Conservation (phyloP, 257 asterid genomes). For the Solanum microdontum region DNA sequence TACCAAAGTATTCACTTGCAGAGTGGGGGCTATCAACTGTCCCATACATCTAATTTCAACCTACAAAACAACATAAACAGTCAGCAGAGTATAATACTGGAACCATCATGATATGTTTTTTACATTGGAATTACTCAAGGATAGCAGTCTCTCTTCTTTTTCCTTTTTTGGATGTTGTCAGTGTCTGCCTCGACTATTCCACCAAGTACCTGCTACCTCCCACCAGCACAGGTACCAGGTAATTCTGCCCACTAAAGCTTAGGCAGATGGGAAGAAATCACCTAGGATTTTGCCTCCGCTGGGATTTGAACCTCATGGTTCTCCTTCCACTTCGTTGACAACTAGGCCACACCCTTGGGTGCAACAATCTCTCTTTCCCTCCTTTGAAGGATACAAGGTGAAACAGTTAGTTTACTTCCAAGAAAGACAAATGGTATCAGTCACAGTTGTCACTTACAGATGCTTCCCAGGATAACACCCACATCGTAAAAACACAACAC, state of each 20-base stretch:
- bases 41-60: constrained; percentile 65
- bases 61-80: constrained; percentile 13
- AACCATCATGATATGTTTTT: not conserved
- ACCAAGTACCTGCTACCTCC: not conserved
- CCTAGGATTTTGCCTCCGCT: not conserved
- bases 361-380: not conserved
- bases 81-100: not conserved
- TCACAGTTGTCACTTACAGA: not conserved
- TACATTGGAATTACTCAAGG: not conserved
- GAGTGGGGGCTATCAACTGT: constrained; percentile 30
- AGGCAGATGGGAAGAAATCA: not conserved
- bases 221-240: not conserved
- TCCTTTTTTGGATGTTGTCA: not conserved
- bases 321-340: not conserved
- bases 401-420: not conserved
- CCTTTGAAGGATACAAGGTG: not conserved
- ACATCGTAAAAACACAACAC: not conserved
- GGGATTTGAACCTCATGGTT: not conserved
- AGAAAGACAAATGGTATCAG: not conserved
- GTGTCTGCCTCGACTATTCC: not conserved
- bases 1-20: constrained; percentile 28
- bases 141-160: not conserved
- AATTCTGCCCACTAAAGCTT: not conserved
- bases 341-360: not conserved
- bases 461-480: not conserved